phyloP scores from a whole-genome alignment of 805 yeast species.

The Maudiozyma turicensis region DNA sequence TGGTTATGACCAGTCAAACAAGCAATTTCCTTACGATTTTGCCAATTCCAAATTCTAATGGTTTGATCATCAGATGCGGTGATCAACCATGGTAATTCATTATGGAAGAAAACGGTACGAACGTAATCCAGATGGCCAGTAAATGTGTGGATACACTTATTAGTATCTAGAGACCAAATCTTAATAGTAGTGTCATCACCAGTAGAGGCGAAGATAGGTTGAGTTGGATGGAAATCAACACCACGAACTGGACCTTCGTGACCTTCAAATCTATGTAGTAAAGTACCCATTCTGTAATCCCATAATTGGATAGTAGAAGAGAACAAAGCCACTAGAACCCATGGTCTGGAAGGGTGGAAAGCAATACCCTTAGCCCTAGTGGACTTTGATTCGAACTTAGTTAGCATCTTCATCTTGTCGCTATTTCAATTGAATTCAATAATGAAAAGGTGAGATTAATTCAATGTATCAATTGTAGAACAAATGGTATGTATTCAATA shows the following conservation, averaged over 20 bases:
- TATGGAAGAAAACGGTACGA: constrained; percentile 89
- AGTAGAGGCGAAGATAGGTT: constrained; percentile 92
- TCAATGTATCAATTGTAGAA: not conserved
- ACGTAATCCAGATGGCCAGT: constrained; percentile 93
- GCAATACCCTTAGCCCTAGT: constrained; percentile 97
- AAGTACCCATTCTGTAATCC: constrained; percentile 99
- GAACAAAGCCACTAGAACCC: constrained; percentile 91
- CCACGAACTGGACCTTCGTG: constrained; percentile 98
- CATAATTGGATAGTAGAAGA: constrained; percentile 98
- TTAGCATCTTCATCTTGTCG: constrained; percentile 70
- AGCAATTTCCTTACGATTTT: constrained; percentile 93
- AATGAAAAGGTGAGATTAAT: not conserved
- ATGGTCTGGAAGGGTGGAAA: constrained; percentile 86
- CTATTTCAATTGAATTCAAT: not conserved
- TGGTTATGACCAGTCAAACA: constrained; percentile 97
- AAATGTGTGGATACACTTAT: constrained; percentile 85
- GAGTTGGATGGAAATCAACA: constrained; percentile 94
- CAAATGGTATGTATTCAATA: not conserved
- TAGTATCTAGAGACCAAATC: constrained; percentile 90
- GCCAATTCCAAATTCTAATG: constrained; percentile 99
- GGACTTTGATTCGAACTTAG: constrained; percentile 92
- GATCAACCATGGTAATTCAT: constrained; percentile 93
- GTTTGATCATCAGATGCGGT: constrained; percentile 97
- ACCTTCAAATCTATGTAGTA: constrained; percentile 92
- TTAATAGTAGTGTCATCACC: constrained; percentile 94